Evolutionary conservation across 345 rosid species (phyloP).

Genomic region (Syzygium aromaticum): DNA sequence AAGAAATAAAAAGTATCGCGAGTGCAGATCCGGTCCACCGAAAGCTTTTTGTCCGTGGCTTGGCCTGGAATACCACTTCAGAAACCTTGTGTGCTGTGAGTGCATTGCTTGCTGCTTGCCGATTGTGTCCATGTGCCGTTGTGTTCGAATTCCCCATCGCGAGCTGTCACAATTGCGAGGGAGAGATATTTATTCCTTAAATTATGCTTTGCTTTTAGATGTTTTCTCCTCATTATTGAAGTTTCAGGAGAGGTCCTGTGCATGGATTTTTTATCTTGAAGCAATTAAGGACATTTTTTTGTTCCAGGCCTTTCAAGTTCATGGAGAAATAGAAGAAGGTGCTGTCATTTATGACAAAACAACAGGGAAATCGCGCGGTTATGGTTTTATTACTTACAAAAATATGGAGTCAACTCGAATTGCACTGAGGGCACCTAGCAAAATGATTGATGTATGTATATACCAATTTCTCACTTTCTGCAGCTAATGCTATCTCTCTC

Average conservation of each 20-base stretch:
- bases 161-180: neutral
- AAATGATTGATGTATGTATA: conserved; percentile 50
- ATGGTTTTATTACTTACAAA: conserved; percentile 66
- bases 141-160: conserved; percentile 9
- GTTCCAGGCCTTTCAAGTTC: conserved; percentile 45
- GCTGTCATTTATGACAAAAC: conserved; percentile 62
- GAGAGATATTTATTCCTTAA: neutral
- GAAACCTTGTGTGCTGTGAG: conserved; percentile 83
- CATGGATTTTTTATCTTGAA: neutral
- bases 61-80: conserved; percentile 72
- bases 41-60: conserved; percentile 86
- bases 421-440: conserved; percentile 55
- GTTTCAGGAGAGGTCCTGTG: neutral
- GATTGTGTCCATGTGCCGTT: conserved; percentile 34
- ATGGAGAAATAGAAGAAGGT: conserved; percentile 76
- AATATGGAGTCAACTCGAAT: conserved; percentile 54
- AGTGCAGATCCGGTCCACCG: conserved; percentile 65
- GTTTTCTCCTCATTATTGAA: neutral
- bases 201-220: neutral
- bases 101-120: conserved; percentile 42
- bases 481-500: neutral
- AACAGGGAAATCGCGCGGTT: conserved; percentile 69
- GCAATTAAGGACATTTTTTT: neutral
- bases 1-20: conserved; percentile 65
- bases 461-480: conserved; percentile 1